Evolutionary conservation across 2,329 filamentous ascomycete genomes (phyloP), one percentile per base, ranked within the genome.

Genomic region (Alternaria sp.): DNA sequence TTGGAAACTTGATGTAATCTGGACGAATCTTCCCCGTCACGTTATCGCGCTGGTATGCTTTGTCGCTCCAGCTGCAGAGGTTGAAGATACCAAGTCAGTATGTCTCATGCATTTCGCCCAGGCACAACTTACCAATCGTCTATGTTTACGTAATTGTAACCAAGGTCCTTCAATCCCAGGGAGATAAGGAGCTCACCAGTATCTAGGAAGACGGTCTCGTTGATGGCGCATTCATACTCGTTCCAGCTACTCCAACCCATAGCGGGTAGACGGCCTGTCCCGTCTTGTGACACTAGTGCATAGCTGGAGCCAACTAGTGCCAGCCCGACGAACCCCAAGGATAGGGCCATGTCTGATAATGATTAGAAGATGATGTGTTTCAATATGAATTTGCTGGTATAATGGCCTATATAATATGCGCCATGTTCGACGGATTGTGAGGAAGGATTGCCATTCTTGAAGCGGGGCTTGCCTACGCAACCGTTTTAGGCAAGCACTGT

Each of bases 1-100:
- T 70, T 0, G 87, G 86, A 56, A 88, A 89, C 70, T 1, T 66
- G 4, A 85, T 85, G 60, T 87, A 88, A 39, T 77, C 54, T 61
- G 77, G 58, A 69, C 72, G 23, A 72, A 80, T 51, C 69, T 74
- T 54, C 61, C 71, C 50, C 33, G 67, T 62, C 69, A 68, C 31
- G 77, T 81, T 56, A 26, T 66, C 61, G 40, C 63, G 69, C 51
- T 69, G 49, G 77, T 82, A 61, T 4, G 80, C 79, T 80, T 83
- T 52, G 75, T 79, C 59, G 75, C 79, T 62, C 74, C 72, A 89
- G 74, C 36, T 37, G n/a, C n/a, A 21, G n/a, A 37, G n/a, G 7
- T 21, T 17, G 17, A 17, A 37, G n/a, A 37, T 37, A 21, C 17
- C 10, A 10, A 8, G 36, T 37, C 36, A 37, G 36, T 17, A 21